Evolutionary conservation across 257 asterid genomes (phyloP), one percentile per base, ranked within the genome.

Genomic region (Cinchona pubescens): DNA sequence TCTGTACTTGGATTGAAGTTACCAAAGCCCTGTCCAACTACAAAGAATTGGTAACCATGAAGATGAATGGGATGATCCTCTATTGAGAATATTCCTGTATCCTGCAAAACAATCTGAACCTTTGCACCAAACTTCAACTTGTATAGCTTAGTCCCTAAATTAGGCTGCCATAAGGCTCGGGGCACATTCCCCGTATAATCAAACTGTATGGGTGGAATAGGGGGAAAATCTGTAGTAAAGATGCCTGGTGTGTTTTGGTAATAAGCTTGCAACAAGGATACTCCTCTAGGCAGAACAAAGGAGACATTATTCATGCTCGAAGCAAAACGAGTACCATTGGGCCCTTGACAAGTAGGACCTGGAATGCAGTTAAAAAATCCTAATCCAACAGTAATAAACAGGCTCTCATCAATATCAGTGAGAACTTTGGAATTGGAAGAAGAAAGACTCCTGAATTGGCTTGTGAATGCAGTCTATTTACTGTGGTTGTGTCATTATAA

Each of bases 21-120:
- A 2, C 96, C 92, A 27, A 81, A 86, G 9, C 92, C 92, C 55
- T 83, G 87, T 71, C 91, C 96, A 4, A 90, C 92, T 1, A 88
- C 82, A 67, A 74, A 82, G 82, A 90, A 90, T 59, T 88, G 92
- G 80, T 90, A 85, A 0, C 92, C 96, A 19, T 90, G 96, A 25
- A 90, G 90, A 82, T 90, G 96, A 14, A 90, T 82, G 0, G 92
- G 96, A 32, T 90, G 96, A 23, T 90, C 89, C 80, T 90, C 96
- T 0, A 89, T 88, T 0, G 91, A 49, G 61, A 90, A 63, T 1
- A 90, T 90, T 16, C 91, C 90, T 5, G 92, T 90, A 59, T 86
- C 96, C 59, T 90, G 96, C 78, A 88, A 72, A 72, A 88, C 88
- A 43, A 90, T 79, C 69, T 90, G 92, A 14, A 90, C 96, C 18